Percentiles rank a stretch among this genome's conserved stretches.
Evolutionary conservation across 1,139 yeast species (phyloP).

Genomic region (Diutina pseudorugosa): DNA sequence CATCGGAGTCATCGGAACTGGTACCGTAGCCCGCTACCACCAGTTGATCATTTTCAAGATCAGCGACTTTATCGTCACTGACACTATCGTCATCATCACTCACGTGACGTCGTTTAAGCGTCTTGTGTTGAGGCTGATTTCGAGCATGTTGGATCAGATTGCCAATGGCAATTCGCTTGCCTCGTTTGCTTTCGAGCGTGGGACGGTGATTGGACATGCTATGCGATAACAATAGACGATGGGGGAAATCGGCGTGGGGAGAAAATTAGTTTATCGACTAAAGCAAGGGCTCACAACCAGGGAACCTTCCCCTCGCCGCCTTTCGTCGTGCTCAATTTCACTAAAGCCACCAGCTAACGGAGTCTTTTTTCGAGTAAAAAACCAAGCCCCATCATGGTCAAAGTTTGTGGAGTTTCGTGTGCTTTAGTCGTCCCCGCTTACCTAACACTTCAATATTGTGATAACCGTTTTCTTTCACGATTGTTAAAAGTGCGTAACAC

Average conservation of each 20-base stretch:
- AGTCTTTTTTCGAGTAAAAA: no score
- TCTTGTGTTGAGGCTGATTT: neutral
- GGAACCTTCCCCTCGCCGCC: neutral
- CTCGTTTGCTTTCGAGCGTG: neutral
- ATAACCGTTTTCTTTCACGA: no score
- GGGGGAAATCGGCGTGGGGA: no score
- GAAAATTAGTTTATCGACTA: neutral
- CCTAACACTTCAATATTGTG: no score
- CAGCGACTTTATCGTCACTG: neutral
- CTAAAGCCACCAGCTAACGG: no score
- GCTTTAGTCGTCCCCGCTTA: no score
- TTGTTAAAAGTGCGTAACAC: no score
- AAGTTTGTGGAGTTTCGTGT: no score
- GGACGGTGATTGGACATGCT: constrained; percentile 1
- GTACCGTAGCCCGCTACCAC: neutral
- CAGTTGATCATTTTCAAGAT: neutral
- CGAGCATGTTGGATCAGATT: constrained; percentile 3
- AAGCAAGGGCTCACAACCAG: neutral
- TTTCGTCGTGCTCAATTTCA: no score
- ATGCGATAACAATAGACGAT: neutral
- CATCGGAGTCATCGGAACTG: neutral
- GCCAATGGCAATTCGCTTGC: neutral
- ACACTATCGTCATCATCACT: neutral
- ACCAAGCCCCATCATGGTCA: no score
- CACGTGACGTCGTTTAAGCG: neutral